Evolutionary conservation across 192 early-diverging fungal species (phyloP), one percentile per base, ranked within the genome.

Genomic region (Paraglomus brasilianum): DNA sequence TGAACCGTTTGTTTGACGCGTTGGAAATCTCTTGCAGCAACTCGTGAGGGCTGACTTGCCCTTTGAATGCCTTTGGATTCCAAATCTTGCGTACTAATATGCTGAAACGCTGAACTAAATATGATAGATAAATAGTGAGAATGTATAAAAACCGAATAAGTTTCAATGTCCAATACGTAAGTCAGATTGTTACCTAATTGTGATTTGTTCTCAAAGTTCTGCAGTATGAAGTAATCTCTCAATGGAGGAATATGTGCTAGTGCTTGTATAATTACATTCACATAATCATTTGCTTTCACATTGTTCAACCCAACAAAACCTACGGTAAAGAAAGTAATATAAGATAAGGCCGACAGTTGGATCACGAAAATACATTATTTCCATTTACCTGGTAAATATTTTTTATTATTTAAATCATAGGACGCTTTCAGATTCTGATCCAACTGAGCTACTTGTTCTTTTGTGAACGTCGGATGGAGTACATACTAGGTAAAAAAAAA

Each of bases 1-100:
- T 83, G 75, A 96, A 98, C 49, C 83, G 75, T 49, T 90, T 86
- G 15, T 86, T 82, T 74, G 92, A 94, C 1, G 91, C 87, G 66
- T 86, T 92, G 4, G 87, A 85, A 14, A 96, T 87, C 82, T 97
- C 96, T 84, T 98, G 96, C 4, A 96, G 75, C 1, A 97, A 75
- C 71, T 98, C 97, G 74, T 98, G 97, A 5, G 95, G 97, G 74
- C 90, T 92, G 44, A 96, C 91, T 81, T 98, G 97, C 0, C 90
- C 91, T 61, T 96, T 96, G 72, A 96, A 96, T 11, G 92, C 93
- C 36, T 84, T 78, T 52, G 91, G 83, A 74, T 94, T 95, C 95
- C 95, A 97, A 66, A 98, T 90, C 69, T 94, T 95, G 44, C 93
- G 86, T 6, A 95, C 74, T 30, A 97, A 71, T 63, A 86, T 82